Percentiles rank a stretch among this genome's conserved stretches.
Evolutionary conservation across 2,329 filamentous ascomycete species (phyloP).

Genomic region (Pestalotiopsis sp.): DNA sequence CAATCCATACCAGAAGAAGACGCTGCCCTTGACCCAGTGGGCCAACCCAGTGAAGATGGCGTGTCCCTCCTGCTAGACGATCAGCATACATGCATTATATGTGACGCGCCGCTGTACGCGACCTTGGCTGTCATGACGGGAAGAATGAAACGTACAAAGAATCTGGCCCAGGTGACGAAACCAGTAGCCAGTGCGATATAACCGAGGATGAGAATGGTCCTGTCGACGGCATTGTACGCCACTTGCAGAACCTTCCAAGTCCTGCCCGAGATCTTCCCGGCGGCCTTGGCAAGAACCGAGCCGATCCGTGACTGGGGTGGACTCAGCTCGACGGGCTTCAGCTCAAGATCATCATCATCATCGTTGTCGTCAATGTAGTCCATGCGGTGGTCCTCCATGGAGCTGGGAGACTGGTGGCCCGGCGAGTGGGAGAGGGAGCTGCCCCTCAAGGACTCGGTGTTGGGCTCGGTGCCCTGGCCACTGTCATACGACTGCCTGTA

Average conservation of each 20-base stretch:
- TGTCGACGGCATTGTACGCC: constrained; percentile 71
- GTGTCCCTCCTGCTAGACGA: constrained; percentile 57
- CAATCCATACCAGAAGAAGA: constrained; percentile 93
- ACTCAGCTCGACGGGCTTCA: constrained; percentile 44
- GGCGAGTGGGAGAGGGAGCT: constrained; percentile 62
- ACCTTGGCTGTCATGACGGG: neutral
- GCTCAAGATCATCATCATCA: constrained; percentile 48
- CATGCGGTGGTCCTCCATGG: constrained; percentile 40
- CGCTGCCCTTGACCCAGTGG: constrained; percentile 91
- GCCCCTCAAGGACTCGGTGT: constrained; percentile 68
- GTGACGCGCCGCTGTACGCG: neutral
- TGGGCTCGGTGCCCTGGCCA: constrained; percentile 73
- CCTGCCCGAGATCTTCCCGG: constrained; percentile 56
- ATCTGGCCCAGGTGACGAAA: constrained; percentile 75
- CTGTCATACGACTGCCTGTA: constrained; percentile 72
- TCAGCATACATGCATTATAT: constrained; percentile 18
- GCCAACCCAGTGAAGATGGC: constrained; percentile 83
- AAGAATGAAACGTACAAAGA: constrained; percentile 69
- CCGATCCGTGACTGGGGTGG: constrained; percentile 48
- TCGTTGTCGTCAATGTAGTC: constrained; percentile 38
- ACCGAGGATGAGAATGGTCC: constrained; percentile 76
- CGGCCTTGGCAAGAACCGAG: constrained; percentile 56
- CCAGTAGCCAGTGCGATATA: constrained; percentile 75
- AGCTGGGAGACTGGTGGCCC: constrained; percentile 45
- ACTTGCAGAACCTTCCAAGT: constrained; percentile 61